Percentiles rank a stretch among this genome's conserved stretches.
These are phyloP conservation scores for Pinguiococcus pyrenoidosus DNA, from an alignment of 108 stramenopile species.

Conservation along the genomic window DNA sequence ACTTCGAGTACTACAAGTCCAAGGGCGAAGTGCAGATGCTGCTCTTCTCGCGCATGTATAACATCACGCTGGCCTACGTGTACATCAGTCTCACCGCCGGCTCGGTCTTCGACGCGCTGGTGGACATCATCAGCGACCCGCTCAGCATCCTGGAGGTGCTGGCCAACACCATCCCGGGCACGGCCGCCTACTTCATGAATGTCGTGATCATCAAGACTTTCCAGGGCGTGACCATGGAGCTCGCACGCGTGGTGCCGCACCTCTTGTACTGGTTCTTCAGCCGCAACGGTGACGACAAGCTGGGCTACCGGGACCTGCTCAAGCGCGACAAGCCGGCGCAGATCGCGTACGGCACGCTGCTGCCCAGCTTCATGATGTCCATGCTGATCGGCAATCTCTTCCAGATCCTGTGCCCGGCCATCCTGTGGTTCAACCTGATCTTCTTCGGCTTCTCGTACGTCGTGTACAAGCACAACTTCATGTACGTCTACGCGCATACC, in stretches of 20 bases:
- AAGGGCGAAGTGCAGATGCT: too few relatives aligned
- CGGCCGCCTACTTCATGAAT: constrained; percentile 15
- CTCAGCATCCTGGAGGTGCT: background rate
- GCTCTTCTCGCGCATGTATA: too few relatives aligned
- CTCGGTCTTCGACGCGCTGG: constrained; percentile 7
- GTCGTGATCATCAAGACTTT: constrained; percentile 15
- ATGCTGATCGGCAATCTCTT: constrained; percentile 1
- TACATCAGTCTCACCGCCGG: constrained; percentile 15
- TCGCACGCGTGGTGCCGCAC: background rate
- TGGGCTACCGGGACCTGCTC: too few relatives aligned
- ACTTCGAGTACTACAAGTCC: too few relatives aligned
- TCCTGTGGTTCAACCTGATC: background rate
- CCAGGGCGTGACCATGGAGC: background rate
- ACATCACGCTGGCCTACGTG: constrained; percentile 16
- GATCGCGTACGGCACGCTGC: too few relatives aligned
- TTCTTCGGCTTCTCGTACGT: constrained; percentile 7
- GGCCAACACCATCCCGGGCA: background rate
- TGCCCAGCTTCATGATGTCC: too few relatives aligned
- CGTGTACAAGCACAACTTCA: constrained; percentile 10
- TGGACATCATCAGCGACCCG: background rate
- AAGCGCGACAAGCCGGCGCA: too few relatives aligned
- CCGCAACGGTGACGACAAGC: too few relatives aligned
- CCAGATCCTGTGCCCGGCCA: constrained; percentile 4
- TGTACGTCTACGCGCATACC: constrained; percentile 9
- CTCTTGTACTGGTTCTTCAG: too few relatives aligned